A percentile compares a stretch with the other conserved stretches of the same genome.
Conservation (phyloP, 257 asterid genomes). For the Datura wrightii region DNA sequence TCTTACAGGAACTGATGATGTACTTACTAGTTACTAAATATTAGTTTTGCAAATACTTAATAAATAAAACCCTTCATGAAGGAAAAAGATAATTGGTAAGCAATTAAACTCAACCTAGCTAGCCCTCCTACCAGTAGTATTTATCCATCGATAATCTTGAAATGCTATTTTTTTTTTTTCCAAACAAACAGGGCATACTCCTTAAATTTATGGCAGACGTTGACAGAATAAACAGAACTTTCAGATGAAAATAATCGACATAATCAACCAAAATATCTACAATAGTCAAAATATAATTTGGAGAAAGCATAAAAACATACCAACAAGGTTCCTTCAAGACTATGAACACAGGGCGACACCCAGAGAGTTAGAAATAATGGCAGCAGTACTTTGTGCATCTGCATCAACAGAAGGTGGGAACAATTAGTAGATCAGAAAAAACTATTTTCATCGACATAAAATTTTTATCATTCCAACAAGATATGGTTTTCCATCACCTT, state of each 20-base stretch:
- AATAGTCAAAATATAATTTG: neutral
- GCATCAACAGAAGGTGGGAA: constrained; percentile 38
- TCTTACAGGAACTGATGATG: neutral
- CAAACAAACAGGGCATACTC: constrained; percentile 1
- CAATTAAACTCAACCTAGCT: neutral
- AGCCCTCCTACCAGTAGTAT: neutral
- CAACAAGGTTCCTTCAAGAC: constrained; percentile 95
- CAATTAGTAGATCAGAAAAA: neutral
- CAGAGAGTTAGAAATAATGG: constrained; percentile 83
- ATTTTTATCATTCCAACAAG: neutral
- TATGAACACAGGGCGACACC: constrained; percentile 83
- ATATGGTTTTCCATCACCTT: neutral
- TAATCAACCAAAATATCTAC: neutral
- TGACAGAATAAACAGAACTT: constrained; percentile 7
- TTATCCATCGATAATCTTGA: neutral
- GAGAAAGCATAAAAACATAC: constrained; percentile 44
- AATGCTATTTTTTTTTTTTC: neutral
- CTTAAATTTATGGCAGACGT: neutral
- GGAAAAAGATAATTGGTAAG: neutral
- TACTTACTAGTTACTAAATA: neutral
- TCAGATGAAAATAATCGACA: neutral
- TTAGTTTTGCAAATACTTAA: neutral
- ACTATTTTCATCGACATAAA: neutral
- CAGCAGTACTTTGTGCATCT: constrained; percentile 94
- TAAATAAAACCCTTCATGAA: neutral